These are phyloP conservation scores for Salix suchowensis DNA, from an alignment of 345 rosid species.

Conservation along the genomic window DNA sequence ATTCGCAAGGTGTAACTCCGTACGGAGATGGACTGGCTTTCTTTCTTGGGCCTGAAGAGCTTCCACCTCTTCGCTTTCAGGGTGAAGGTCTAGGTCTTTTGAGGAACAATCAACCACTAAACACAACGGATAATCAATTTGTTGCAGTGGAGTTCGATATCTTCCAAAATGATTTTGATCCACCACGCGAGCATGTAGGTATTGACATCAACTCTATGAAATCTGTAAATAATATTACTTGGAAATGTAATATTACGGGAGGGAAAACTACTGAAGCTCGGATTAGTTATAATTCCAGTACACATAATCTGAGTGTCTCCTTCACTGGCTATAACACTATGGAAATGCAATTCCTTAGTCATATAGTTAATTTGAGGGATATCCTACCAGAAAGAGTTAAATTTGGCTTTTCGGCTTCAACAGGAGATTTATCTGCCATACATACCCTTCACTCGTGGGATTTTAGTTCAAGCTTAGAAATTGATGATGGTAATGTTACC, in stretches of 20 bases:
- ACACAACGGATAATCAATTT: neutral
- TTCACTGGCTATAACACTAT: neutral
- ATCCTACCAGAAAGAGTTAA: neutral
- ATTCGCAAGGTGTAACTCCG: neutral
- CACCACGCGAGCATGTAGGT: conserved; percentile 7
- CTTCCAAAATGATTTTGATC: conserved; percentile 12
- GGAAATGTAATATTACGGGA: neutral
- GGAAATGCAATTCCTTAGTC: neutral
- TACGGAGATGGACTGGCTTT: conserved; percentile 14
- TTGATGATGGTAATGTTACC: too few species aligned
- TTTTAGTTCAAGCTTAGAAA: neutral
- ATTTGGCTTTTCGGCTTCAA: neutral
- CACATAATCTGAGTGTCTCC: neutral
- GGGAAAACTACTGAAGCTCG: neutral
- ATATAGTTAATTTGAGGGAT: neutral
- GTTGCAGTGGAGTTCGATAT: conserved; percentile 26
- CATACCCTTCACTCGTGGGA: neutral
- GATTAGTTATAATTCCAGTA: neutral
- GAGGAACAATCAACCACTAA: neutral
- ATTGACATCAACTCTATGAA: conserved; percentile 7
- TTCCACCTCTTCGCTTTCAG: neutral
- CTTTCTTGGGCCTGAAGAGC: conserved; percentile 7
- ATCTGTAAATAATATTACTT: neutral
- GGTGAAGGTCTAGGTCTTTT: conserved; percentile 2
- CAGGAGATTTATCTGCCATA: neutral